These are phyloP conservation scores for Aeschynomene evenia DNA, from an alignment of 306 rosid genomes.

Conservation along the genomic window DNA sequence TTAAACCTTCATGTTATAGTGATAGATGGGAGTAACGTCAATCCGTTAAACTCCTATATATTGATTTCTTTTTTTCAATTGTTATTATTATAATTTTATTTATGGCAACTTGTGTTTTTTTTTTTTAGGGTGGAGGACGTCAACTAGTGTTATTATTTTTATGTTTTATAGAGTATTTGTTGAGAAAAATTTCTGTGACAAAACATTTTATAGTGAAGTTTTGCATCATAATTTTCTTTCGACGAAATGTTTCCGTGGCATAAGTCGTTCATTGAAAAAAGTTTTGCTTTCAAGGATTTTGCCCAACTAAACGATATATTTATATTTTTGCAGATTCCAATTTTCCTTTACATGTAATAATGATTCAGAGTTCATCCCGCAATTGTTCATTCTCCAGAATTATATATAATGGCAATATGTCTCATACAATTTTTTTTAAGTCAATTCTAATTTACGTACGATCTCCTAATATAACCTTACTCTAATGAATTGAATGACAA, in stretches of 20 bases:
- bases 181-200: background rate
- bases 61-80: too few species aligned
- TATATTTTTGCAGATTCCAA: slow-evolving; percentile 10
- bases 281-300: background rate
- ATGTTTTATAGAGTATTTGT: background rate
- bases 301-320: slow-evolving; percentile 25
- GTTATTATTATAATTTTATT: background rate
- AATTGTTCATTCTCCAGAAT: too few species aligned
- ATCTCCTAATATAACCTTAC: too few species aligned
- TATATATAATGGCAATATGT: too few species aligned
- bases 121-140: too few species aligned
- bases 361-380: background rate
- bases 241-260: background rate
- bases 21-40: too few species aligned
- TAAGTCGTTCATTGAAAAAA: background rate
- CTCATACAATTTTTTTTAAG: too few species aligned
- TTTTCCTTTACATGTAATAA: background rate
- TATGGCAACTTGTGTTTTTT: background rate
- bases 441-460: too few species aligned
- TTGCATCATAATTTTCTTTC: background rate
- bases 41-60: too few species aligned
- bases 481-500: too few species aligned
- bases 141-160: background rate
- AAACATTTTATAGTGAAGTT: background rate
- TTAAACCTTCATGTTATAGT: too few species aligned